A percentile compares a stretch with the other conserved stretches of the same genome.
These are phyloP conservation scores for Lolium multiflorum DNA, from an alignment of 176 grass and related monocot genomes.

Conservation along the genomic window DNA sequence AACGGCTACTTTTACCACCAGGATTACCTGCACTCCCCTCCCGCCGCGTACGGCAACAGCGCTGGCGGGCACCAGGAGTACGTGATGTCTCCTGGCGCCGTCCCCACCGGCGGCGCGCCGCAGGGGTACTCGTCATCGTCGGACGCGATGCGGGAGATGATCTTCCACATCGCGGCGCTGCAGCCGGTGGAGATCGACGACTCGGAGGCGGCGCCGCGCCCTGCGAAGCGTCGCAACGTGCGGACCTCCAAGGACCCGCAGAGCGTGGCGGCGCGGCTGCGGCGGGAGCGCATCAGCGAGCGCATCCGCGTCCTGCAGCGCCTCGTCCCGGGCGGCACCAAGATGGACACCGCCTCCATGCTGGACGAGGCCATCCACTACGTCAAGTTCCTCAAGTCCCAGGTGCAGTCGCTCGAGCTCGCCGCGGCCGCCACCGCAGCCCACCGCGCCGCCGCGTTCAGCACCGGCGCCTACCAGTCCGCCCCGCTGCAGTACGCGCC, in stretches of 20 bases:
- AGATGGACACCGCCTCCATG: constrained; percentile 99
- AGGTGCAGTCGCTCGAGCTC: constrained; percentile 84
- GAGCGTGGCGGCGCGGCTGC: constrained; percentile 89
- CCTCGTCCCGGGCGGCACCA: constrained; percentile 91
- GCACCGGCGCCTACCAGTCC: constrained; percentile 34
- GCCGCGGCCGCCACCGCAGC: constrained; percentile 47
- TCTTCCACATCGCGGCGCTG: constrained; percentile 90
- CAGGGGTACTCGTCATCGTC: constrained; percentile 36
- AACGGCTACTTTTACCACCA: constrained; percentile 14
- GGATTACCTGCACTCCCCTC: constrained; percentile 17
- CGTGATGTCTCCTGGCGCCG: constrained; percentile 29
- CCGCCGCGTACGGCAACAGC: not conserved
- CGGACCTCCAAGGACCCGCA: constrained; percentile 95
- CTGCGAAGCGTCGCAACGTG: constrained; percentile 87
- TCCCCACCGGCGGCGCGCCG: not conserved
- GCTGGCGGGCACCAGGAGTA: constrained; percentile 1
- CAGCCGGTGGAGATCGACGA: constrained; percentile 81
- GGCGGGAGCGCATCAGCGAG: constrained; percentile 96
- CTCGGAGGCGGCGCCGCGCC: constrained; percentile 64
- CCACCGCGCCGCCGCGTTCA: constrained; percentile 34
- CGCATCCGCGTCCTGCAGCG: constrained; percentile 92
- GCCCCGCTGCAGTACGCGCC: constrained; percentile 28
- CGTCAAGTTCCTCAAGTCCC: constrained; percentile 96
- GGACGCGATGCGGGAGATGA: constrained; percentile 77
- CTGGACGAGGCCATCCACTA: constrained; percentile 98